These are phyloP conservation scores for Epichloe elymi DNA, from an alignment of 2,329 filamentous ascomycete species.

Conservation along the genomic window DNA sequence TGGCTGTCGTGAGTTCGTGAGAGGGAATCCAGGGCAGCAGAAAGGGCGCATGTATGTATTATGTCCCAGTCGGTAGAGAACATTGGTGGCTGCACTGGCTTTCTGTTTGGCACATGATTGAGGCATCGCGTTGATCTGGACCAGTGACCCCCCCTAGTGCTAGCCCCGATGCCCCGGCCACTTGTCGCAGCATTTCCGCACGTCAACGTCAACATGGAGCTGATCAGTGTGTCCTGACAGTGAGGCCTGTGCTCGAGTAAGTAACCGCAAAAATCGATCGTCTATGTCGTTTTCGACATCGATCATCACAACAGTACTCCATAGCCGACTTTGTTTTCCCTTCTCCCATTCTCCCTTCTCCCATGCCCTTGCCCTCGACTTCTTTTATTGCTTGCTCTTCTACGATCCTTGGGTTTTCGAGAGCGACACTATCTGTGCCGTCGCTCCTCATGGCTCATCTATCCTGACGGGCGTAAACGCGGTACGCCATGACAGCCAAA, in stretches of 20 bases:
- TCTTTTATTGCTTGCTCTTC: conserved; percentile 1
- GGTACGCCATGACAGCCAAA: conserved; percentile 6
- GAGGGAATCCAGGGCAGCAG: too few relatives aligned
- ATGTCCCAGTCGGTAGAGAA: too few relatives aligned
- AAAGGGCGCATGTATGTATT: too few relatives aligned
- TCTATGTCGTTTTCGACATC: not conserved
- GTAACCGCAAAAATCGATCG: not conserved
- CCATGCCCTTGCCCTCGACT: not conserved
- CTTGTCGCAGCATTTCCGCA: too few relatives aligned
- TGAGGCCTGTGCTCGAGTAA: not conserved
- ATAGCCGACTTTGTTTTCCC: not conserved
- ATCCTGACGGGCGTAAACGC: conserved; percentile 12
- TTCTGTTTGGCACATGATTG: too few relatives aligned
- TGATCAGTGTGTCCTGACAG: not conserved
- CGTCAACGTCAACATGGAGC: too few relatives aligned
- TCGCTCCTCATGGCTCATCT: conserved; percentile 12
- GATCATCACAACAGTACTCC: not conserved
- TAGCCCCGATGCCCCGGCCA: too few relatives aligned
- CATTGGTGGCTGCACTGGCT: too few relatives aligned
- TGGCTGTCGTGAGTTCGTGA: too few relatives aligned
- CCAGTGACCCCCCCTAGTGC: too few relatives aligned
- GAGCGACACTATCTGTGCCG: conserved; percentile 1
- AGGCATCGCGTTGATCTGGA: too few relatives aligned
- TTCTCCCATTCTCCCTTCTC: not conserved
- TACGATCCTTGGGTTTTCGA: conserved; percentile 1